Evolutionary conservation across 1,284 basidiomycete genomes (phyloP).

Genomic region (Rhizoctonia solani): DNA sequence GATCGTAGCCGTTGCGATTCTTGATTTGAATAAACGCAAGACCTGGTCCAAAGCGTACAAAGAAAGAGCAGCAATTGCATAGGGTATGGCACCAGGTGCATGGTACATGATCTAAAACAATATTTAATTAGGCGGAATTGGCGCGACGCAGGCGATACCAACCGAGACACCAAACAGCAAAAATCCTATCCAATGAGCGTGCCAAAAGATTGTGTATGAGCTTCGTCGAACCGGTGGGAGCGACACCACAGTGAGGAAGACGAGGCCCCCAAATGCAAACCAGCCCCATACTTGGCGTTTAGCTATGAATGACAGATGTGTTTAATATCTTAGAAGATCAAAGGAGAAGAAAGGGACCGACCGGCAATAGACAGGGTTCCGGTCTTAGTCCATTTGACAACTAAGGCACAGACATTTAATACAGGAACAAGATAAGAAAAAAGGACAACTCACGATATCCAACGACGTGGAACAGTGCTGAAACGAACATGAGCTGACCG

Average conservation of each 20-base stretch:
- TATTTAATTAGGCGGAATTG: neutral
- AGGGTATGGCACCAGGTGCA: conserved; percentile 35
- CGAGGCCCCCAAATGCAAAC: conserved; percentile 37
- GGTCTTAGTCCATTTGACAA: conserved; percentile 37
- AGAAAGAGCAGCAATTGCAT: conserved; percentile 25
- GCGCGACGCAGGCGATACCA: neutral
- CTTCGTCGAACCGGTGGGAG: conserved; percentile 30
- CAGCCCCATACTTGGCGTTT: conserved; percentile 30
- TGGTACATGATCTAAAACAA: conserved; percentile 35
- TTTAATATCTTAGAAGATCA: neutral
- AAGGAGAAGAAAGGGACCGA: conserved; percentile 1
- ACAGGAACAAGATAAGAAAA: neutral
- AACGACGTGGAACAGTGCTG: conserved; percentile 38
- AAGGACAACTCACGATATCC: conserved; percentile 36
- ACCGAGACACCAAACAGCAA: conserved; percentile 34
- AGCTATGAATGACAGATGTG: neutral
- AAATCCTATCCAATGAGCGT: conserved; percentile 37
- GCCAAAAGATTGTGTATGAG: conserved; percentile 36
- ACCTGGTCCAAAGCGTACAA: conserved; percentile 37
- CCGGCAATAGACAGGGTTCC: conserved; percentile 24
- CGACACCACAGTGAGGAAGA: conserved; percentile 34
- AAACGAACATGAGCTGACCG: conserved; percentile 37
- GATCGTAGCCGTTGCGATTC: conserved; percentile 32
- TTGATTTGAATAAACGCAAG: conserved; percentile 31
- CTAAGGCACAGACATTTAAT: neutral